These are phyloP conservation scores for Cercospora zeae-maydis DNA, from an alignment of 2,329 filamentous ascomycete genomes.

Conservation along the genomic window DNA sequence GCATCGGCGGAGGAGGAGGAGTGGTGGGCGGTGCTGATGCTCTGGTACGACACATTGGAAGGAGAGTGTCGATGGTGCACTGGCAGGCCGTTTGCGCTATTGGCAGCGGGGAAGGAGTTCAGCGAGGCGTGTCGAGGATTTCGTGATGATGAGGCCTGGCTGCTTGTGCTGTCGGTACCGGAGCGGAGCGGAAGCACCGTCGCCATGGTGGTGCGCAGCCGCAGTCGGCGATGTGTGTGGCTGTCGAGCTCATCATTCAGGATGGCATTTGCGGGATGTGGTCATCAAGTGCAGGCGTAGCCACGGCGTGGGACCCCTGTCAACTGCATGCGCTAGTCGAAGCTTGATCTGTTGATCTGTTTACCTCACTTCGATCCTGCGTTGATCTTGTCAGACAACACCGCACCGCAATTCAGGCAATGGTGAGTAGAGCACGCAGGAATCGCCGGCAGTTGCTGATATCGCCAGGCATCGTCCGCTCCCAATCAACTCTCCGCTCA, in stretches of 20 bases:
- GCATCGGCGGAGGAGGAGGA: slow-evolving; percentile 14
- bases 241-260: neutral
- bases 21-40: slow-evolving; percentile 28
- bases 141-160: slow-evolving; percentile 20
- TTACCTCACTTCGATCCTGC: neutral
- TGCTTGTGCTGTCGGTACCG: slow-evolving; percentile 30
- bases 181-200: slow-evolving; percentile 33
- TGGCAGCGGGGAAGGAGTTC: slow-evolving; percentile 40
- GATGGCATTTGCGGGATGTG: neutral
- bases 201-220: slow-evolving; percentile 26
- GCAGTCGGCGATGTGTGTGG: neutral
- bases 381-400: neutral
- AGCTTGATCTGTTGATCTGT: neutral
- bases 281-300: neutral
- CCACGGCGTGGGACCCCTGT: neutral
- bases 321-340: neutral
- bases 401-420: neutral
- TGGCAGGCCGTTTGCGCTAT: neutral
- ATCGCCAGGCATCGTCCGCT: slow-evolving; percentile 8
- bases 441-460: neutral
- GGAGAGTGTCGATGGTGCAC: slow-evolving; percentile 32
- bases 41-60: slow-evolving; percentile 38
- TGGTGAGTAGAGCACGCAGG: neutral
- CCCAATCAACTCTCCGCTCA: slow-evolving; percentile 15
- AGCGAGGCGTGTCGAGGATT: slow-evolving; percentile 40